These are phyloP conservation scores for Sesbania bispinosa DNA, from an alignment of 306 rosid genomes.

Conservation along the genomic window DNA sequence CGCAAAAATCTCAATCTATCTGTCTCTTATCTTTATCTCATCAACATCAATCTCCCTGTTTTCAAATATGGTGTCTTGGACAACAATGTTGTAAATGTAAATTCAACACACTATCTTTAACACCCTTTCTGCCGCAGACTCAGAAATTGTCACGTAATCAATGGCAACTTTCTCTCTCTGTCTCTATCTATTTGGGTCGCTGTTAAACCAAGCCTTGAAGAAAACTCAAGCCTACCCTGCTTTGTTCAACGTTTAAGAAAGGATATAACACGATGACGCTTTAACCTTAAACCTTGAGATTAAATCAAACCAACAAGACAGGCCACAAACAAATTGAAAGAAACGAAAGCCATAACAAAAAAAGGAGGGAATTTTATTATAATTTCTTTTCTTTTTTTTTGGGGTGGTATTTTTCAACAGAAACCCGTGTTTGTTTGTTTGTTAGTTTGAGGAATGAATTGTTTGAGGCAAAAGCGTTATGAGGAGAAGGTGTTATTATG, in stretches of 20 bases:
- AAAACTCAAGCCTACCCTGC: constrained; percentile 46
- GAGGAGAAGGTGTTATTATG: background rate
- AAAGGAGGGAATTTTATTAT: background rate
- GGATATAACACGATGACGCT: too few species aligned
- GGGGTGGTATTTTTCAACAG: too few species aligned
- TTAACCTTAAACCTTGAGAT: constrained; percentile 45
- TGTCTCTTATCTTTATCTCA: background rate
- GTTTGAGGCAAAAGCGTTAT: background rate
- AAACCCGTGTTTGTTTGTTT: too few species aligned
- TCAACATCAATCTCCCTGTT: constrained; percentile 5
- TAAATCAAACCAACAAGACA: constrained; percentile 29
- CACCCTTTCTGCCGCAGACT: constrained; percentile 15
- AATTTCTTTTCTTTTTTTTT: background rate
- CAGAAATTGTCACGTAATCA: constrained; percentile 13
- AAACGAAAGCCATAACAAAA: background rate
- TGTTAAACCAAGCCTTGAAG: constrained; percentile 46
- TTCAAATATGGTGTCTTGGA: constrained; percentile 34
- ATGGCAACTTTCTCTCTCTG: background rate
- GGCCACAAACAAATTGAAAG: background rate
- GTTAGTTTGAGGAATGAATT: too few species aligned
- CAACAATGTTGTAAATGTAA: constrained; percentile 40
- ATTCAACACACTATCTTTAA: too few species aligned
- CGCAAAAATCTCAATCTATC: constrained; percentile 38
- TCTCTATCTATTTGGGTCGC: background rate
- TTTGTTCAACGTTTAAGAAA: too few species aligned